Evolutionary conservation across 495 filamentous ascomycete species (phyloP).

Genomic region (Trichoderma erinaceum): DNA sequence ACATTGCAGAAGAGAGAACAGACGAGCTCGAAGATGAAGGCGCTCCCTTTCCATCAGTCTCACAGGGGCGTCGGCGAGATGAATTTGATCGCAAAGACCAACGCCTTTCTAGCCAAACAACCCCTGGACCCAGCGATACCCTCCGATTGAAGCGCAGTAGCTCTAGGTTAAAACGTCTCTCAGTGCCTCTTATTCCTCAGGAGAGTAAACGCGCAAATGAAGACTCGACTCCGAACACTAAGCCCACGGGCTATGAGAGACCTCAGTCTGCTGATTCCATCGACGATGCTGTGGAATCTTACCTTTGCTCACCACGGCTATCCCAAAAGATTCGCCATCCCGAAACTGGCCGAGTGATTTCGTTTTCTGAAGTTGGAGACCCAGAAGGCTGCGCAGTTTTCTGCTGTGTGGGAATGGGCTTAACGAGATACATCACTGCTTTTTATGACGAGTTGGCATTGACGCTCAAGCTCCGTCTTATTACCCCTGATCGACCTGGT

Average conservation of each 20-base stretch:
- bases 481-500: slow-evolving; percentile 90
- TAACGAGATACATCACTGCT: slow-evolving; percentile 91
- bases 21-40: slow-evolving; percentile 47
- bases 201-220: slow-evolving; percentile 27
- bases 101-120: slow-evolving; percentile 34
- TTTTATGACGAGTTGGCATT: slow-evolving; percentile 96
- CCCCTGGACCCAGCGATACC: slow-evolving; percentile 36
- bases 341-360: slow-evolving; percentile 78
- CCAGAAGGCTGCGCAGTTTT: slow-evolving; percentile 88
- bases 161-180: slow-evolving; percentile 43
- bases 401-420: slow-evolving; percentile 95
- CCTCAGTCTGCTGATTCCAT: slow-evolving; percentile 78
- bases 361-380: slow-evolving; percentile 95
- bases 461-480: slow-evolving; percentile 80
- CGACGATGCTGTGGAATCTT: slow-evolving; percentile 80
- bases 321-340: slow-evolving; percentile 83
- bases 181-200: slow-evolving; percentile 36
- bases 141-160: slow-evolving; percentile 40
- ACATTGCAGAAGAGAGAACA: slow-evolving; percentile 19
- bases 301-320: slow-evolving; percentile 73
- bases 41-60: slow-evolving; percentile 62
- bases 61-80: slow-evolving; percentile 48
- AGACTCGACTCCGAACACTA: slow-evolving; percentile 15
- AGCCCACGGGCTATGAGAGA: slow-evolving; percentile 45
- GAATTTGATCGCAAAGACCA: slow-evolving; percentile 32